Percentiles rank a stretch among this genome's conserved stretches.
These are phyloP conservation scores for Myriosclerotinia duriaeana DNA, from an alignment of 2,329 filamentous ascomycete genomes.

Conservation along the genomic window DNA sequence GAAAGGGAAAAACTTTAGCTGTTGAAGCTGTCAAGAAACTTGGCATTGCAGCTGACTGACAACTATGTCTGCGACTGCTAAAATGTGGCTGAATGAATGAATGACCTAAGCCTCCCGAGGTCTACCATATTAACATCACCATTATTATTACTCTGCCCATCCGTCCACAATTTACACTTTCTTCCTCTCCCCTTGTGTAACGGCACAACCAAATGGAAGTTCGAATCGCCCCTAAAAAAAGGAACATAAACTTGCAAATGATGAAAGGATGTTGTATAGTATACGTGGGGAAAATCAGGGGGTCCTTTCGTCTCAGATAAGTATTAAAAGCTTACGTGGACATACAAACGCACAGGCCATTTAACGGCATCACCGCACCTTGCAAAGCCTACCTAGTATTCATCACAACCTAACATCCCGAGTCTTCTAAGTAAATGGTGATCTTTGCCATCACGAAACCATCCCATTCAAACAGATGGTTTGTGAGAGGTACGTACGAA, in stretches of 20 bases:
- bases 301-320: not conserved
- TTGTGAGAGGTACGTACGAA: not conserved
- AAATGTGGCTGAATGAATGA: too few species aligned
- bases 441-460: not conserved
- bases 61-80: not conserved
- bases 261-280: conserved; percentile 1
- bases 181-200: not conserved
- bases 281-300: conserved; percentile 6
- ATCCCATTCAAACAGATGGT: not conserved
- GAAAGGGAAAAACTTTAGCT: not conserved
- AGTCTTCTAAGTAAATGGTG: too few species aligned
- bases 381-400: not conserved
- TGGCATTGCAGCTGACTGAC: not conserved
- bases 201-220: not conserved
- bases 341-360: conserved; percentile 1
- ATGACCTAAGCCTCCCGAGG: not conserved
- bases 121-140: too few species aligned
- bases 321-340: conserved; percentile 6
- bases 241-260: conserved; percentile 2
- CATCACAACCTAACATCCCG: not conserved
- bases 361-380: not conserved
- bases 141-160: not conserved
- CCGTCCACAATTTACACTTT: not conserved
- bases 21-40: not conserved
- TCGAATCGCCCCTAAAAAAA: not conserved